These are phyloP conservation scores for Sphaerulina vaccinii DNA, from an alignment of 2,329 filamentous ascomycete genomes.

Conservation along the genomic window DNA sequence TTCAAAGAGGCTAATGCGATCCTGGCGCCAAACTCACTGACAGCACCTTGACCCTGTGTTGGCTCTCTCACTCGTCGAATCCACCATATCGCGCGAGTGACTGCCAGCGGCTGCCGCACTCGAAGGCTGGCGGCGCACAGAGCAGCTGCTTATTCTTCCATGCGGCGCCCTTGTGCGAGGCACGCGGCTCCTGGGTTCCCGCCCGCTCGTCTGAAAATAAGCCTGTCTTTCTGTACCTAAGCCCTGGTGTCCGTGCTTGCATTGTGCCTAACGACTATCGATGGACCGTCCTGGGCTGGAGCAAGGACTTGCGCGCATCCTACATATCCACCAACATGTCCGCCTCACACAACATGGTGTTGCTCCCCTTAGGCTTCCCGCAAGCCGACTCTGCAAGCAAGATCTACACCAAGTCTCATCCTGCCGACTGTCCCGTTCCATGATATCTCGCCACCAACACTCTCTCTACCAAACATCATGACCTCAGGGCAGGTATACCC, in stretches of 20 bases:
- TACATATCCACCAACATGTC: slow-evolving; percentile 37
- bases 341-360: slow-evolving; percentile 26
- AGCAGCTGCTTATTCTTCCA: slow-evolving; percentile 22
- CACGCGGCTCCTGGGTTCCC: slow-evolving; percentile 20
- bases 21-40: slow-evolving; percentile 11
- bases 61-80: slow-evolving; percentile 5
- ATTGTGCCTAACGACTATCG: slow-evolving; percentile 26
- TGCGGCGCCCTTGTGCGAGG: slow-evolving; percentile 21
- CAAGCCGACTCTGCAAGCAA: slow-evolving; percentile 20
- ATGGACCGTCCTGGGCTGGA: slow-evolving; percentile 17
- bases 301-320: slow-evolving; percentile 24
- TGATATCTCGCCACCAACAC: slow-evolving; percentile 30
- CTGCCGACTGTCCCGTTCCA: slow-evolving; percentile 28
- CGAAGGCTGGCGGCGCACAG: slow-evolving; percentile 12
- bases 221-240: slow-evolving; percentile 25
- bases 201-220: slow-evolving; percentile 31
- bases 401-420: slow-evolving; percentile 29
- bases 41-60: slow-evolving; percentile 12
- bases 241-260: slow-evolving; percentile 26
- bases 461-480: slow-evolving; percentile 25
- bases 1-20: slow-evolving; percentile 14
- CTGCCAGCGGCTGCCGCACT: slow-evolving; percentile 1
- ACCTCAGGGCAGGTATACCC: slow-evolving; percentile 33
- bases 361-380: slow-evolving; percentile 26
- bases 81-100: slow-evolving; percentile 5